These are phyloP conservation scores for Saccharomycopsis oosterbeekiorum DNA, from an alignment of 805 yeast species.

Conservation along the genomic window DNA sequence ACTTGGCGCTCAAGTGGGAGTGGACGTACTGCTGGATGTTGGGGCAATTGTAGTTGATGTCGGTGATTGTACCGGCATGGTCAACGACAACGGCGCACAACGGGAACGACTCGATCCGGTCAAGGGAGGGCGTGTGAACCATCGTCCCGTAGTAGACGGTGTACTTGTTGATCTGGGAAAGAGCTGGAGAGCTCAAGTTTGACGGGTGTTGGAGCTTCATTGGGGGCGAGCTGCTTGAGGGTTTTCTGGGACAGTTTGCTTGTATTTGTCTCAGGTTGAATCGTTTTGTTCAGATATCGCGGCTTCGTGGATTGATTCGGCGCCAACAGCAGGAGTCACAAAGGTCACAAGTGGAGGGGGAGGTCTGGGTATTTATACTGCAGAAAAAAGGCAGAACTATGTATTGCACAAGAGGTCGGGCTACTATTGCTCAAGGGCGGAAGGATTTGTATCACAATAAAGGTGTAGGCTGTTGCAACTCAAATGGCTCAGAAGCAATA, in stretches of 20 bases:
- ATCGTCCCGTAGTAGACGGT: conserved; percentile 60
- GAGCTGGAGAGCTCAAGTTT: background rate
- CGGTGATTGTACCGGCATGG: conserved; percentile 41
- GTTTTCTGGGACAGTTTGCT: background rate
- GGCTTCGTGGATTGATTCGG: too few species aligned
- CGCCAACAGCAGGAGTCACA: too few species aligned
- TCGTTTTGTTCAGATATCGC: too few species aligned
- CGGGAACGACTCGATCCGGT: conserved; percentile 44
- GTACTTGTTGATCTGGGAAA: conserved; percentile 1
- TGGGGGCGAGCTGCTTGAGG: background rate
- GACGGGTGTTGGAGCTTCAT: background rate
- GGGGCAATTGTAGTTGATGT: conserved; percentile 22
- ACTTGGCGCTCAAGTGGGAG: background rate
- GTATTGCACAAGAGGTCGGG: too few species aligned
- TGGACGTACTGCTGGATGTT: conserved; percentile 6
- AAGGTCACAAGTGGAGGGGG: too few species aligned
- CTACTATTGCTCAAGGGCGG: too few species aligned
- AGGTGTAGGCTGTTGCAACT: too few species aligned
- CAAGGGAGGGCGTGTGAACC: conserved; percentile 59
- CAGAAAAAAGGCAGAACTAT: too few species aligned
- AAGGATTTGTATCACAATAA: too few species aligned
- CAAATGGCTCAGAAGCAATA: background rate
- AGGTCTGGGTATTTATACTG: too few species aligned
- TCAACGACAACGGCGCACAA: conserved; percentile 48
- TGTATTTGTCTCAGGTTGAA: too few species aligned